Conservation (phyloP, 306 rosid species). For the Ochetophila trinervis region DNA sequence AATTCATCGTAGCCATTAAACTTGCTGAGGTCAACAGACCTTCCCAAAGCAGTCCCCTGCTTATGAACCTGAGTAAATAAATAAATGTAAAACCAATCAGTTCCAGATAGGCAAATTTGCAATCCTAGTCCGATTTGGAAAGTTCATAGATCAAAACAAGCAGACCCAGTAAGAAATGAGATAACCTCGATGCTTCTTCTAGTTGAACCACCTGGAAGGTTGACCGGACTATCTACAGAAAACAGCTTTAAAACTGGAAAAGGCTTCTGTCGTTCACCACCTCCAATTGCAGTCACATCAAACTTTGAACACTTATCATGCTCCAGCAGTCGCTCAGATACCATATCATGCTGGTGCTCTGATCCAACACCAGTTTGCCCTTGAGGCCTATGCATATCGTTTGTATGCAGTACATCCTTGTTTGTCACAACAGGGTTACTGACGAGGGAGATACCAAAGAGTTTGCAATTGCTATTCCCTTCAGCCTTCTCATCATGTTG, state of each 20-base stretch:
- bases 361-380: conserved; percentile 24
- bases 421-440: conserved; percentile 35
- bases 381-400: conserved; percentile 31
- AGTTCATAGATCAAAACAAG: background rate
- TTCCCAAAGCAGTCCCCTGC: conserved; percentile 97
- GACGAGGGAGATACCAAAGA: conserved; percentile 80
- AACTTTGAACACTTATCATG: too few species aligned
- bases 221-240: conserved; percentile 52
- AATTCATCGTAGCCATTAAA: conserved; percentile 72
- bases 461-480: conserved; percentile 72
- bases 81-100: conserved; percentile 10
- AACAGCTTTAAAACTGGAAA: conserved; percentile 39
- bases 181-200: conserved; percentile 94
- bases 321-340: too few species aligned
- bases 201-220: conserved; percentile 47
- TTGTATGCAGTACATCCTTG: conserved; percentile 25
- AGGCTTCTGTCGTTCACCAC: conserved; percentile 42
- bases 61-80: conserved; percentile 76
- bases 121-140: background rate
- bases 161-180: background rate
- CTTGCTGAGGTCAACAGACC: conserved; percentile 89
- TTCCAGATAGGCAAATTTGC: background rate
- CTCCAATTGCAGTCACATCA: conserved; percentile 3
- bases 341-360: too few species aligned
- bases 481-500: conserved; percentile 42